Base-by-base conservation (phyloP, 306 rosid genomes). In the Inga leiocalycina region DNA sequence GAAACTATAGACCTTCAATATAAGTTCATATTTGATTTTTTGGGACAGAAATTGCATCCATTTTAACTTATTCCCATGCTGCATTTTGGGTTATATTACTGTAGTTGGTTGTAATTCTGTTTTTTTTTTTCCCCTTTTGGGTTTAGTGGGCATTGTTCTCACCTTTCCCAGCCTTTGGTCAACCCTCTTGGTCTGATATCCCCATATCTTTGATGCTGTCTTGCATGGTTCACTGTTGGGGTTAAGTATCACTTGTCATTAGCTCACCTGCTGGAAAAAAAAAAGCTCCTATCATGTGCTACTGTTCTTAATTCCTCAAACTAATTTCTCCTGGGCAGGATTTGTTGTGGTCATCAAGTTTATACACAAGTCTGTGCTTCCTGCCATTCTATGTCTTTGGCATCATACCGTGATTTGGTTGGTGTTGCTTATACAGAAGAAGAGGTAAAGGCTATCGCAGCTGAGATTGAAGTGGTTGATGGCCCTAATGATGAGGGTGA, bases 401-500 rank as follows among this genome's bases (percentile, higher is more conserved):
- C 94, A 86, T 96, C 99, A 20, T 96, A 91, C 89, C 97, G 98
- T 89, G 99, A 96, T 89, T 90, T 96, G 97, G 99, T 96, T 85
- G 98, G 97, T 71, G 93, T 96, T 39, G 99, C 99, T 59, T 96
- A 96, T 81, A 96, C 99, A 10, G 99, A 96, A 88, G 99, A 93
- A 54, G 99, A 96, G 89, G 92, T 92, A 54, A 96, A 96, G 87
- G 99, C 94, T 45, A 94, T 96, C 98, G 99, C 99, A 8, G 97
- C 99, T 79, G 99, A 96, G 88, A 96, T 96, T 94, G 99, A 96
- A 90, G 99, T 96, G 70, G 89, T 56, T 78, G 99, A 96, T 88
- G 99, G 99, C 76, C 99, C 98, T 69, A 96, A 96, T 77, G 99
- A 96, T 59, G 99, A 96, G 94, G 98, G 99, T 72, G 98, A 96